Percentiles rank a stretch among this genome's conserved stretches.
phyloP scores from a whole-genome alignment of 148 eudicot species.

The Vaccinium corymbosum region DNA sequence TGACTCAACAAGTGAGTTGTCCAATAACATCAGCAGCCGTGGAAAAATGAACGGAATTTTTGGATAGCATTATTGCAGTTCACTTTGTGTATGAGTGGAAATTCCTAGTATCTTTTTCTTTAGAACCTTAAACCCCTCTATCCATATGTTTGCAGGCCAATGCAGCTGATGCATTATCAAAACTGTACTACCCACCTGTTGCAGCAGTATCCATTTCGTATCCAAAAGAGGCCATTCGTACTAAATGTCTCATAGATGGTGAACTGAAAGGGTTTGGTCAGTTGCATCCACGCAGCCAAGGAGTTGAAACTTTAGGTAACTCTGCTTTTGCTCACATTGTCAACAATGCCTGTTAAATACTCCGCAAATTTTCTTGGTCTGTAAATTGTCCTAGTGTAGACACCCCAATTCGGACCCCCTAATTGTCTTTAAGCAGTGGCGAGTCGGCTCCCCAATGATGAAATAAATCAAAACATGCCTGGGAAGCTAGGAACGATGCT shows the following conservation, averaged over 20 bases:
- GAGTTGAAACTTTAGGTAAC: conserved; percentile 81
- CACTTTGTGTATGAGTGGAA: background rate
- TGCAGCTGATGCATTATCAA: conserved; percentile 75
- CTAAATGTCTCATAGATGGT: conserved; percentile 66
- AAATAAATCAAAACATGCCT: no score
- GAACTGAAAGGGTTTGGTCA: conserved; percentile 86
- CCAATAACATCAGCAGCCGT: background rate
- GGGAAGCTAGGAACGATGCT: no score
- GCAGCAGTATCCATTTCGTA: conserved; percentile 89
- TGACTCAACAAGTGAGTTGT: background rate
- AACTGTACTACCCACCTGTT: conserved; percentile 76
- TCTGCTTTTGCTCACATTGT: background rate
- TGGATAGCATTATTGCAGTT: background rate
- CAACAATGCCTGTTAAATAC: background rate
- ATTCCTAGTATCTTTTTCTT: background rate
- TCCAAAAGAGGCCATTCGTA: conserved; percentile 64
- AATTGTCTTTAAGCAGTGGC: no score
- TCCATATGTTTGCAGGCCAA: conserved; percentile 35
- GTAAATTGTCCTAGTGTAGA: background rate
- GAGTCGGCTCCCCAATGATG: no score
- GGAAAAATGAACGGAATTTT: background rate
- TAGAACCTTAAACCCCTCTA: background rate
- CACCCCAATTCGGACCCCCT: no score
- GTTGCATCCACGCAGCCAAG: conserved; percentile 86
- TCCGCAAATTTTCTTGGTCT: background rate